Base-by-base conservation (phyloP, 805 yeast species). In the Cyberlindnera maclurae region DNA sequence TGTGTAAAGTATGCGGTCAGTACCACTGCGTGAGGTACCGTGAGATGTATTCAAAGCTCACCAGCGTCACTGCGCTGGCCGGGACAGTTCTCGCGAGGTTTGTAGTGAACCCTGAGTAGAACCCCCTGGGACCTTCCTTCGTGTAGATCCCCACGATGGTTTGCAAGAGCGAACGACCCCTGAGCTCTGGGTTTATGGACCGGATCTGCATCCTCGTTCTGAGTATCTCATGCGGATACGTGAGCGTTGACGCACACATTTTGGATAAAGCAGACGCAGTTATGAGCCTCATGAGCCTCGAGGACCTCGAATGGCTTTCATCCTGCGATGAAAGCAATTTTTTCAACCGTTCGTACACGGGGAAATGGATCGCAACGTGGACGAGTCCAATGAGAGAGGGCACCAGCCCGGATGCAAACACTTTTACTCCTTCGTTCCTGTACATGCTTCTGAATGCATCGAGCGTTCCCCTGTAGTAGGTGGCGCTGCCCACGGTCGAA, bases 291-390 rank as follows among this genome's bases (percentile, higher is more conserved):
- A 60, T 36, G 28, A 76, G 40, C 57, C 54, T 33, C 49, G 50
- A 32, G 5, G 45, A 39, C 48, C 47, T 47, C 43, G 45, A 43
- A n/a, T 48, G 47, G 18, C 46, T 40, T 8, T 35, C 42, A 18
- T 49, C 58, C 28, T 52, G 49, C 38, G 52, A 55, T 5, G 53
- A 45, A 22, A 84, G 68, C 26, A 67, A n/a, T 15, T 58, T 57
- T 55, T 90, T 90, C 46, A 90, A 66, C 49, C 76, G 70, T 55
- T 90, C 98, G 59, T 90, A 90, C 9, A 88, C 76, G 24, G 97
- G 97, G 69, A 90, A 90, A 61, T 90, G 97, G 37, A 90, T 83
- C 1, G 97, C 97, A 32, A 90, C 97, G 59, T 90, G 97, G 30
- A 85, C 67, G 26, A 90, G 69, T 0, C 98, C 98, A 51, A 90